phyloP scores from a whole-genome alignment of 176 grass and related monocot genomes.

The Chrysopogon serrulatus region DNA sequence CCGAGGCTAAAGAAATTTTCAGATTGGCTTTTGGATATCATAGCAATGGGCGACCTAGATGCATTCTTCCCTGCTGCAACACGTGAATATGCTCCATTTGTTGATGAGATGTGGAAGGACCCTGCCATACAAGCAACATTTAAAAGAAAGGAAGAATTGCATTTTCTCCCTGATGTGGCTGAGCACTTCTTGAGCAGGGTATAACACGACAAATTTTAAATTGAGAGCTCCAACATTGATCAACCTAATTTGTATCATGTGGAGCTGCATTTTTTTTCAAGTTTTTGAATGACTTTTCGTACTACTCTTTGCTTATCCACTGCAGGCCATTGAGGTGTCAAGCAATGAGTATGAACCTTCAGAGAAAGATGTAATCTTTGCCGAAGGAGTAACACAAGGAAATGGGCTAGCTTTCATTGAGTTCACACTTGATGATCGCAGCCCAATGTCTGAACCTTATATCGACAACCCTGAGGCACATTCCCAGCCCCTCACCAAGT shows the following conservation, averaged over 20 bases:
- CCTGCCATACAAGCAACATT: slow-evolving; percentile 84
- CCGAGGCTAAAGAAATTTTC: slow-evolving; percentile 91
- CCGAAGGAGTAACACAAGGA: slow-evolving; percentile 95
- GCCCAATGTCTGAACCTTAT: slow-evolving; percentile 93
- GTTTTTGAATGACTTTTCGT: neutral
- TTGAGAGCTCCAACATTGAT: neutral
- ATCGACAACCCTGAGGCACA: slow-evolving; percentile 78
- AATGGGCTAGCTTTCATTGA: slow-evolving; percentile 86
- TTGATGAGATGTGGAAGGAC: slow-evolving; percentile 95
- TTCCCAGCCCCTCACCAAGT: slow-evolving; percentile 78
- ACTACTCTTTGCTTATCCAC: neutral
- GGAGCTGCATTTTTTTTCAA: neutral
- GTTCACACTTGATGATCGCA: slow-evolving; percentile 85
- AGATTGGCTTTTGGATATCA: slow-evolving; percentile 97
- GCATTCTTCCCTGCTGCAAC: slow-evolving; percentile 97
- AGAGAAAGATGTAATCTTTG: slow-evolving; percentile 87
- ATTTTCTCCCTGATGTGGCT: slow-evolving; percentile 84
- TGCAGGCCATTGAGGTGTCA: slow-evolving; percentile 91
- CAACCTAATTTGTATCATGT: neutral
- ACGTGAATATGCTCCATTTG: slow-evolving; percentile 89
- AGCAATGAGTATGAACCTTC: slow-evolving; percentile 99
- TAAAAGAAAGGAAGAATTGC: slow-evolving; percentile 85
- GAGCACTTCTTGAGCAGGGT: slow-evolving; percentile 92
- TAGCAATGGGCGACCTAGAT: slow-evolving; percentile 94
- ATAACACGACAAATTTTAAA: slow-evolving; percentile 7